Base-by-base conservation (phyloP, 371 early-diverging fungal species). In the Mucor velutinosus region DNA sequence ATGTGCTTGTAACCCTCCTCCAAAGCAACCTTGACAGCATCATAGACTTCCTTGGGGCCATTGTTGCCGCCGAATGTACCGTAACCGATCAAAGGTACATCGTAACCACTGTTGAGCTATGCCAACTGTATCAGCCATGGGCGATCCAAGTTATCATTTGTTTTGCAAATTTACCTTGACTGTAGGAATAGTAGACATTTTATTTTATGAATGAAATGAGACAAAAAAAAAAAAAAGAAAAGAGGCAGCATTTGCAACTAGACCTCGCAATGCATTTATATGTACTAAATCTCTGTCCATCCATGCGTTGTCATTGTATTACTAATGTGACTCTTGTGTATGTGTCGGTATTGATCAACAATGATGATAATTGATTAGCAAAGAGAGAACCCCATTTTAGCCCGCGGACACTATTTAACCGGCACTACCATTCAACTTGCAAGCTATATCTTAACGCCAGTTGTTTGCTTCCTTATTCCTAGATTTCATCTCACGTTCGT, bases 51-150 rank as follows among this genome's bases (percentile, higher is more conserved):
- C 17, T 75, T 60, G 23, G 76, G 75, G 2, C 75, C 76, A 39
- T 77, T 70, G 10, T 68, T 51, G 7, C 83, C 83, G 29, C 83
- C 81, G 73, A 75, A 83, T 2, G 79, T 77, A 60, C 81, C 83
- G 57, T 69, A 79, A 29, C 81, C 83, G 37, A 79, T 76, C 21
- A 73, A 32, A 21, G 83, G 83, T 2, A 83, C 35, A 30, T 71
- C 67, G 51, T 77, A 65, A 12, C 83, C 83, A 51, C 65, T 77
- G 66, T 76, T 79, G 12, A 72, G 61, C 72, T 72, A 47, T 19
- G n/a, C 6, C 7, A 21, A 47, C 33, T 7, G 32, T 17, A 15
- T 58, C 11, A 60, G 17, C 27, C 5, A n/a, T n/a, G n/a, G 7
- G 3, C 33, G 6, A 30, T 30, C 30, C 30, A 30, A 30, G 30